These are phyloP conservation scores for Fusarium sacchari DNA, from an alignment of 2,329 filamentous ascomycete species.

Conservation along the genomic window DNA sequence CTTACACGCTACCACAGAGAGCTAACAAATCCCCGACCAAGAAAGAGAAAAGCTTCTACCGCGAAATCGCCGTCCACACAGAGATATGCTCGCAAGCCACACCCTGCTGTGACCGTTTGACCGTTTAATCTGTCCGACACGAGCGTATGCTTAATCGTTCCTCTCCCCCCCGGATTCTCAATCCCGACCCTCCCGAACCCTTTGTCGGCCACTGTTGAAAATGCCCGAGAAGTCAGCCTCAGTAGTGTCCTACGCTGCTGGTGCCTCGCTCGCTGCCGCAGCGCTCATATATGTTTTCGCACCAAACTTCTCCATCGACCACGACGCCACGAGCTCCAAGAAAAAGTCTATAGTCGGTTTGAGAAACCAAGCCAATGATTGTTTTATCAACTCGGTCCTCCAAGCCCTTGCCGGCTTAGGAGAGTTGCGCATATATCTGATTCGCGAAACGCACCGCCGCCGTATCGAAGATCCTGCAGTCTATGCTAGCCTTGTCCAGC, in stretches of 20 bases:
- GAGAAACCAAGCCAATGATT: conserved; percentile 91
- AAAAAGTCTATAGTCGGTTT: conserved; percentile 92
- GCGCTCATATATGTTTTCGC: conserved; percentile 97
- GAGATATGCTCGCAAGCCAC: conserved; percentile 40
- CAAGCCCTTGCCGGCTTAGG: conserved; percentile 91
- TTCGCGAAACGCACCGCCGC: conserved; percentile 87
- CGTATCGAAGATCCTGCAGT: conserved; percentile 80
- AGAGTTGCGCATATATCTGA: conserved; percentile 90
- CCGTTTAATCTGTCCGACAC: conserved; percentile 41
- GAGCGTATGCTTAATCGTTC: conserved; percentile 4
- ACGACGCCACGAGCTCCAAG: conserved; percentile 72
- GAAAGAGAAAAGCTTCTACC: conserved; percentile 1
- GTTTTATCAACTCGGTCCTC: conserved; percentile 95
- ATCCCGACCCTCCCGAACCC: conserved; percentile 37
- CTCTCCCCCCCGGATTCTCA: conserved; percentile 7
- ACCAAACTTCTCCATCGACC: conserved; percentile 95
- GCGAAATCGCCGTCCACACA: conserved; percentile 11
- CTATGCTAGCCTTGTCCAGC: conserved; percentile 72
- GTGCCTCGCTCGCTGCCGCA: conserved; percentile 92
- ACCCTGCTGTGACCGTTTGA: conserved; percentile 36
- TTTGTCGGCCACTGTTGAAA: conserved; percentile 26
- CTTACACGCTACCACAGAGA: not conserved
- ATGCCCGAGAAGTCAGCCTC: conserved; percentile 53
- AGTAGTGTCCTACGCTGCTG: conserved; percentile 88
- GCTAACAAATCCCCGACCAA: not conserved